phyloP scores from a whole-genome alignment of 2,329 filamentous ascomycete species.

The Gnomoniopsis smithogilvyi region DNA sequence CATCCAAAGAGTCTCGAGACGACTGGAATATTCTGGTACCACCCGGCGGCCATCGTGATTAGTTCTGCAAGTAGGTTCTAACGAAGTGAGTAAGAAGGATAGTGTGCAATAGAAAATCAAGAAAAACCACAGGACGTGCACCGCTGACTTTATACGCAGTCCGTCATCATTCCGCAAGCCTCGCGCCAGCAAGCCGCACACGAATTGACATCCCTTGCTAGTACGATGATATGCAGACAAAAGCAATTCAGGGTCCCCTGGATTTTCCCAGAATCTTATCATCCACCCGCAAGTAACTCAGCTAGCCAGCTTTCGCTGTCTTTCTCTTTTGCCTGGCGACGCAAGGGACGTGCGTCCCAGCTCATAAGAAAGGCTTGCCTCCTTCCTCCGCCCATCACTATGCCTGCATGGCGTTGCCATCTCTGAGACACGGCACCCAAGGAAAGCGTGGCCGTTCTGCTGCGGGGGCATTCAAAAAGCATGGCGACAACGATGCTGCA shows the following conservation, averaged over 20 bases:
- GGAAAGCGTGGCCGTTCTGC: neutral
- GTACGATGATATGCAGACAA: neutral
- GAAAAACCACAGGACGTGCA: neutral
- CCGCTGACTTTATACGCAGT: neutral
- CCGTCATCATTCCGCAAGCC: neutral
- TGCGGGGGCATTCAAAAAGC: neutral
- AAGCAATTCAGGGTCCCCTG: neutral
- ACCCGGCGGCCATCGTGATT: conserved; percentile 5
- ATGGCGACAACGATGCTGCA: neutral
- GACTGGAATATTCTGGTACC: neutral
- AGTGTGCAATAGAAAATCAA: neutral
- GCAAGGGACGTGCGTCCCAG: neutral
- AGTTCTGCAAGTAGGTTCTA: neutral
- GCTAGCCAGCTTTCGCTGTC: neutral
- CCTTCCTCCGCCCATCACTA: neutral
- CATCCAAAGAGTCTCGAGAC: conserved; percentile 2
- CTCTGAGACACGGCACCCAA: neutral
- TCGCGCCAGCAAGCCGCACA: neutral
- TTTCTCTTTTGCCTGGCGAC: neutral
- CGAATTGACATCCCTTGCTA: neutral
- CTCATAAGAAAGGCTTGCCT: no score
- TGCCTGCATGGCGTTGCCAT: neutral
- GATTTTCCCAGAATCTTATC: neutral
- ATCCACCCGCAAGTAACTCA: neutral
- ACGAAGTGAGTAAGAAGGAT: neutral